Percentiles rank a stretch among this genome's conserved stretches.
Evolutionary conservation across 441 rosid species (phyloP).

Genomic region (Mallotus repandus): DNA sequence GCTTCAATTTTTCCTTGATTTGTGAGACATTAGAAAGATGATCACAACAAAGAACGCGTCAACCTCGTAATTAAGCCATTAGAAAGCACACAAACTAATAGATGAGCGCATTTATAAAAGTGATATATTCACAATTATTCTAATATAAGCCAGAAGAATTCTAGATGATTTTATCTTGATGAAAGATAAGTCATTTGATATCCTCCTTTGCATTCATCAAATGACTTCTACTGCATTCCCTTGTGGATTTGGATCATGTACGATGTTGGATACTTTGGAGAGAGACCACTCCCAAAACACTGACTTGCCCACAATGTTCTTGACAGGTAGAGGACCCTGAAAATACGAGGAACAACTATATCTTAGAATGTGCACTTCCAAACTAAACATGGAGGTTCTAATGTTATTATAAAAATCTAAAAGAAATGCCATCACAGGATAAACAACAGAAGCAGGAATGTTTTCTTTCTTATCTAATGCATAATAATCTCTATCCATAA

Average conservation of each 20-base stretch:
- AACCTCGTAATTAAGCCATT: constrained; percentile 14
- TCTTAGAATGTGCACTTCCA: constrained; percentile 6
- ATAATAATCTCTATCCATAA: neutral
- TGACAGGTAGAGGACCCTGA: constrained; percentile 85
- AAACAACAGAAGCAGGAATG: neutral
- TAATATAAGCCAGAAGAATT: constrained; percentile 15
- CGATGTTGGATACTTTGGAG: constrained; percentile 63
- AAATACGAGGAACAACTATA: constrained; percentile 15
- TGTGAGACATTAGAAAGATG: neutral
- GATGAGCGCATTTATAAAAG: constrained; percentile 18
- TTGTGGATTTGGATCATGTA: constrained; percentile 34
- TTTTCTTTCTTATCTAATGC: constrained; percentile 3
- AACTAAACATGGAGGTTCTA: neutral
- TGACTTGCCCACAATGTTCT: constrained; percentile 90
- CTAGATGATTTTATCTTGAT: neutral
- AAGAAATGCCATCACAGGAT: neutral
- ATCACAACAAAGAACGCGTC: constrained; percentile 20
- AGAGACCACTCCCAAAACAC: constrained; percentile 95
- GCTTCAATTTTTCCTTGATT: neutral
- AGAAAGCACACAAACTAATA: constrained; percentile 14
- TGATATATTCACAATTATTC: constrained; percentile 24
- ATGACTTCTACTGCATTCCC: constrained; percentile 41
- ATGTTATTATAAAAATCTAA: neutral
- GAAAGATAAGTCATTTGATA: neutral
- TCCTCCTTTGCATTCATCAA: constrained; percentile 31